These are phyloP conservation scores for Candida odintsovae DNA, from an alignment of 805 yeast genomes.

Conservation along the genomic window DNA sequence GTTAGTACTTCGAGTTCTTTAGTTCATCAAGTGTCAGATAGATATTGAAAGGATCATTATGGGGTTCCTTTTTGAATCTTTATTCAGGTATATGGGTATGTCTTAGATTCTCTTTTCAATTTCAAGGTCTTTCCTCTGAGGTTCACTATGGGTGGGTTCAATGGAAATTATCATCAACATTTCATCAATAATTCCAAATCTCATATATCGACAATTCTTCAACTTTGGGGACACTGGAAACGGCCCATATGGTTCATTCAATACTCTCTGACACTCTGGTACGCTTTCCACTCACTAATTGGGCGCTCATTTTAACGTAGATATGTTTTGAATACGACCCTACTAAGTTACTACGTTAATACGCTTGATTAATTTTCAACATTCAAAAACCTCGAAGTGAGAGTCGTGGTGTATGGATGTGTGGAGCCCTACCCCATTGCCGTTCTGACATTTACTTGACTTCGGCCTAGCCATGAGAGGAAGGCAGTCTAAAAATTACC, in stretches of 20 bases:
- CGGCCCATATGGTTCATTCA: neutral
- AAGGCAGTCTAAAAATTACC: neutral
- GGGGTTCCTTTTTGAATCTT: too few relatives aligned
- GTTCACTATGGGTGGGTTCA: neutral
- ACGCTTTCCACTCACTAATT: constrained; percentile 23
- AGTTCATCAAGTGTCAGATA: neutral
- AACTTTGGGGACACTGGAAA: neutral
- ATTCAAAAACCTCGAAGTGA: constrained; percentile 1
- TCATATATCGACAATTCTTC: neutral
- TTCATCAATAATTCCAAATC: neutral
- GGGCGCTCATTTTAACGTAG: constrained; percentile 25
- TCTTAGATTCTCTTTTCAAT: neutral
- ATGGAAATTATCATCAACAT: neutral
- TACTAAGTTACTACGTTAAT: neutral
- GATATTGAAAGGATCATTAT: neutral
- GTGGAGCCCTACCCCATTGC: neutral
- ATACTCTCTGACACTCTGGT: neutral
- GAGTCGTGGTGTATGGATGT: constrained; percentile 14
- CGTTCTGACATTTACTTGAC: constrained; percentile 1
- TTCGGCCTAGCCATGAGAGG: neutral
- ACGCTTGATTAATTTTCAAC: constrained; percentile 8
- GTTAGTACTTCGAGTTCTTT: constrained; percentile 3
- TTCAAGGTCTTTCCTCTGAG: neutral
- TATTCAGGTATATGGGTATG: neutral
- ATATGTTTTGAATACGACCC: constrained; percentile 2